Conservation (phyloP, 1,139 yeast genomes). For the Nakaseomyces kungkrabaensis region DNA sequence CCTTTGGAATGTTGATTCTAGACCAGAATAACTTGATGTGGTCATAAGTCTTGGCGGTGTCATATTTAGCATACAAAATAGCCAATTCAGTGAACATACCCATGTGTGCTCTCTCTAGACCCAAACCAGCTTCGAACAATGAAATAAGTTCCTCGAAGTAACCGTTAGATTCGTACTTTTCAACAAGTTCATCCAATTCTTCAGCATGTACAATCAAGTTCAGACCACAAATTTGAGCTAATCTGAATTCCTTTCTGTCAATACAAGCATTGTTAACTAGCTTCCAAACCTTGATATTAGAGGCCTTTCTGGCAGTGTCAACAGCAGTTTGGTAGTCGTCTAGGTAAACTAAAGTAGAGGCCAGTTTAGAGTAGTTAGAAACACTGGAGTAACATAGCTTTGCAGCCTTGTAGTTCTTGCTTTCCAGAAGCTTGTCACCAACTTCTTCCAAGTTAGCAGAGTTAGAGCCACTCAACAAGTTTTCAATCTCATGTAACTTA, state of each 20-base stretch:
- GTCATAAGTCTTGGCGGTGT: conserved; percentile 88
- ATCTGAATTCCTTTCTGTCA: conserved; percentile 87
- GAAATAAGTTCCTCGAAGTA: conserved; percentile 87
- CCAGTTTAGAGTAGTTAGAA: conserved; percentile 90
- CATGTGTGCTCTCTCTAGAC: conserved; percentile 98
- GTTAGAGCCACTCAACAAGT: conserved; percentile 73
- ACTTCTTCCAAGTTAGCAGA: conserved; percentile 87
- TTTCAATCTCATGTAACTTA: conserved; percentile 71
- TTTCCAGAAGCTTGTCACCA: conserved; percentile 83
- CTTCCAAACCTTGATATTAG: conserved; percentile 91
- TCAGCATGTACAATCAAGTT: conserved; percentile 96
- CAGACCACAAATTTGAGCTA: conserved; percentile 98
- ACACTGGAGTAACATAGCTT: conserved; percentile 77
- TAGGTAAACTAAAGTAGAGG: conserved; percentile 86
- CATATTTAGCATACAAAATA: conserved; percentile 77
- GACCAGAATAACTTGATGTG: conserved; percentile 97
- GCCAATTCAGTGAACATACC: conserved; percentile 99
- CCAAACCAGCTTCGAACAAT: conserved; percentile 89
- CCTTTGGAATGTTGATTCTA: conserved; percentile 95
- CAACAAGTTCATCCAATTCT: conserved; percentile 84
- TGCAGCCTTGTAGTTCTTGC: conserved; percentile 84
- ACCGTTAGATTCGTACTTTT: conserved; percentile 80
- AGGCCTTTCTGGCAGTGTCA: conserved; percentile 97
- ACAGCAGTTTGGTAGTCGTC: conserved; percentile 94
- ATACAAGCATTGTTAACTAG: conserved; percentile 96